A percentile compares a stretch with the other conserved stretches of the same genome.
Conservation (phyloP, 768 basidiomycete species). For the Kwoniella bestiolae region DNA sequence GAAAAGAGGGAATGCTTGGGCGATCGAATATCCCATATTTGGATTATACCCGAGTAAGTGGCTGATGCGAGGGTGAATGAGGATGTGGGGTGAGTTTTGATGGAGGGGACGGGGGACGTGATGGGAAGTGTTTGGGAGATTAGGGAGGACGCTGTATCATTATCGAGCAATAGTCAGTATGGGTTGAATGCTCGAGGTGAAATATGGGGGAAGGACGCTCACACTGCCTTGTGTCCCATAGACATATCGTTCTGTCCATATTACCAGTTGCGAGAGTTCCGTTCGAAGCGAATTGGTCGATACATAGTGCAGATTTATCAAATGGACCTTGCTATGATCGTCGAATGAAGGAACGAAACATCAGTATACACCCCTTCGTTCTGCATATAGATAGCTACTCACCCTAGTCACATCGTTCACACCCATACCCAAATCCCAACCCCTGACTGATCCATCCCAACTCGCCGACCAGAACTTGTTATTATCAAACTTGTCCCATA, state of each 20-base stretch:
- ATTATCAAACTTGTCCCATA: constrained; percentile 62
- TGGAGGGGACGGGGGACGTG: constrained; percentile 57
- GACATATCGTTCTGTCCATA: constrained; percentile 59
- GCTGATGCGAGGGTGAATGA: constrained; percentile 57
- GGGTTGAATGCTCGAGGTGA: not conserved
- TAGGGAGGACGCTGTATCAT: constrained; percentile 49
- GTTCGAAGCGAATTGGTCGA: constrained; percentile 55
- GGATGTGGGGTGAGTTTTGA: constrained; percentile 59
- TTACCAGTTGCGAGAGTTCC: constrained; percentile 58
- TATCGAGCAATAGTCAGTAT: not conserved
- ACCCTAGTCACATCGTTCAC: constrained; percentile 56
- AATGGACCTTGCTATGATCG: constrained; percentile 54
- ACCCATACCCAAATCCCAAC: constrained; percentile 83
- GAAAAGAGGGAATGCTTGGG: constrained; percentile 59
- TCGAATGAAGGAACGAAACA: not conserved
- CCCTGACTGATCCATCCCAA: constrained; percentile 85
- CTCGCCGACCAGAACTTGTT: constrained; percentile 65
- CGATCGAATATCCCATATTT: constrained; percentile 61
- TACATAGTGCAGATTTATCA: constrained; percentile 58
- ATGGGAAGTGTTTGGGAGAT: constrained; percentile 59
- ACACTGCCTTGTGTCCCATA: constrained; percentile 60
- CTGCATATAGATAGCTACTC: constrained; percentile 14
- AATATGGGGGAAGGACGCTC: constrained; percentile 10
- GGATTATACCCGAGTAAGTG: constrained; percentile 57
- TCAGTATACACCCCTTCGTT: not conserved